phyloP scores from a whole-genome alignment of 2,329 filamentous ascomycete genomes.

The Alternaria angustiovoidea region DNA sequence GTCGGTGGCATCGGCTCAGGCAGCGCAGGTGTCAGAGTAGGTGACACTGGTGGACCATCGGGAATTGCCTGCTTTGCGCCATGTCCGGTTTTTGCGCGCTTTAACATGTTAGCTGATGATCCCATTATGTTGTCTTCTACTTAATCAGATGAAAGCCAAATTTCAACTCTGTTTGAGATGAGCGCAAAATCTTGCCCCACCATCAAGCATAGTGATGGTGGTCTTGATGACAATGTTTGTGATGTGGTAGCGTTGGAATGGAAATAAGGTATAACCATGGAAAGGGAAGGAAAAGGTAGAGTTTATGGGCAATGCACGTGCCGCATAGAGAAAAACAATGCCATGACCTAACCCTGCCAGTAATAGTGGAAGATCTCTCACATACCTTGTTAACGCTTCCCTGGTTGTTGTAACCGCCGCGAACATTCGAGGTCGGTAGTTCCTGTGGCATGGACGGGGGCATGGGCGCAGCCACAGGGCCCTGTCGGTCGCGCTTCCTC shows the following conservation, averaged over 20 bases:
- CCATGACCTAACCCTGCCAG: conserved; percentile 4
- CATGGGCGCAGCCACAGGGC: conserved; percentile 53
- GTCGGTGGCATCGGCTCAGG: conserved; percentile 86
- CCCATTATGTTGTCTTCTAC: background rate
- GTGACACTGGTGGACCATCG: conserved; percentile 72
- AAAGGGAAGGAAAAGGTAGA: conserved; percentile 1
- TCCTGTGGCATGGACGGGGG: conserved; percentile 46
- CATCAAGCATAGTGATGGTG: background rate
- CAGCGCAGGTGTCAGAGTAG: conserved; percentile 85
- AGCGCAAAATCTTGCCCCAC: background rate
- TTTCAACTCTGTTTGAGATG: background rate
- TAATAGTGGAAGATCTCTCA: conserved; percentile 11
- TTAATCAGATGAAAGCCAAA: background rate
- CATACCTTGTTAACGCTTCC: conserved; percentile 44
- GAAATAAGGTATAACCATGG: background rate
- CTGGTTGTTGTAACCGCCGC: conserved; percentile 39
- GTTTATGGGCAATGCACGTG: conserved; percentile 9
- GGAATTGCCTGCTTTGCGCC: conserved; percentile 67
- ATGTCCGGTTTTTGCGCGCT: conserved; percentile 76
- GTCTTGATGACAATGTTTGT: background rate
- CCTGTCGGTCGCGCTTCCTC: conserved; percentile 74
- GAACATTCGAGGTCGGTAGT: conserved; percentile 42
- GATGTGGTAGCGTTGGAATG: background rate
- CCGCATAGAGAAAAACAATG: conserved; percentile 9
- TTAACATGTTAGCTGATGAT: conserved; percentile 11